Evolutionary conservation across 768 basidiomycete species (phyloP), one percentile per base, ranked within the genome.

Genomic region (Mycena epipterygia): DNA sequence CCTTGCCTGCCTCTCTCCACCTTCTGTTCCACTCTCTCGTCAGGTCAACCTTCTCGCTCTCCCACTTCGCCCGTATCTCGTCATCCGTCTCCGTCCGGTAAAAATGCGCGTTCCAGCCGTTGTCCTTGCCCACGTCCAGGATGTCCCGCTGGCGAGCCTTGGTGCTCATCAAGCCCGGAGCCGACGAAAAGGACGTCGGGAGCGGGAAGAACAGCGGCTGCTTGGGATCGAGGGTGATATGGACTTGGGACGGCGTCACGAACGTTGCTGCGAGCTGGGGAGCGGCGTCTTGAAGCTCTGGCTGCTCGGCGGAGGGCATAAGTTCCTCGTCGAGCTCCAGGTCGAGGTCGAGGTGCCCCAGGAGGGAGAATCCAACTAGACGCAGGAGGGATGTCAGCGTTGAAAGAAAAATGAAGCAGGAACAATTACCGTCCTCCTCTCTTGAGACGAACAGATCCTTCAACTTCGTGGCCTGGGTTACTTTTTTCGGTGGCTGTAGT

Each of bases 21-120:
- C 92, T 80, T 76, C 89, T 88, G 81, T 93, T 94, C 94, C 94
- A 95, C 56, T 89, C 92, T 69, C 80, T 84, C 61, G 94, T 95
- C 78, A 95, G 79, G 61, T 89, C 88, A 0, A 84, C 85, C 75
- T 90, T 92, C 52, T 84, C 81, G n/a, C 83, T 87, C 75, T 95
- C 94, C 93, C 95, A 95, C 60, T 84, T 80, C 71, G 85, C 84
- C 56, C 87, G 84, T 39, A 94, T 92, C 74, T 90, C 89, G n/a
- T 89, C 88, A 42, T 86, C 84, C 19, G 82, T 86, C 66, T 85
- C 84, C 2, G 87, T 88, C 44, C 88, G 79, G 68, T 81, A 85
- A 75, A 92, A 89, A 49, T 83, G 79, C 86, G 86, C 87, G 71
- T 85, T 77, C 85, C 85, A 89, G 13, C 86, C 84, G 51, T 83